Conservation (phyloP, 176 grass and related monocot species). For the Oryza glumipatula region DNA sequence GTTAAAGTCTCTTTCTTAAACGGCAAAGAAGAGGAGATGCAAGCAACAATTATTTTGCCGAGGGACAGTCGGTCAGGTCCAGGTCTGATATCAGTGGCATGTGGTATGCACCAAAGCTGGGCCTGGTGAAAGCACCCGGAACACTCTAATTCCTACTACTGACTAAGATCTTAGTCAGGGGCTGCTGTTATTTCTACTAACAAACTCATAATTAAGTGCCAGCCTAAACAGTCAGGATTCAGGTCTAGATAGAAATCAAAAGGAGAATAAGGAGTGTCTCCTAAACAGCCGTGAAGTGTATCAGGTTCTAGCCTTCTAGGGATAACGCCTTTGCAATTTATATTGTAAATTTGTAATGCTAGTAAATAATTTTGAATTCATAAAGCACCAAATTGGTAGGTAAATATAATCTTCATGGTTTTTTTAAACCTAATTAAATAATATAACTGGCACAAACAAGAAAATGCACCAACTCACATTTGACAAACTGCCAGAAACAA, state of each 20-base stretch:
- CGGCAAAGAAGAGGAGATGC: neutral
- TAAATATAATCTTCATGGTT: neutral
- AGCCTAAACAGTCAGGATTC: conserved; percentile 3
- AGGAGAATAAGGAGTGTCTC: neutral
- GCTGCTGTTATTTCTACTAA: neutral
- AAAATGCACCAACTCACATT: neutral
- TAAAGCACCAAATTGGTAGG: neutral
- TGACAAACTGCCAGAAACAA: neutral
- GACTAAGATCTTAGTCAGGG: neutral
- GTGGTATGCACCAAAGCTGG: neutral
- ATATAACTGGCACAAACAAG: neutral
- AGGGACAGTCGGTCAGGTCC: neutral
- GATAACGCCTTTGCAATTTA: neutral
- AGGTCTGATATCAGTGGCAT: neutral
- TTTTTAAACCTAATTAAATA: neutral
- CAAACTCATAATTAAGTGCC: neutral
- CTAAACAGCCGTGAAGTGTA: neutral
- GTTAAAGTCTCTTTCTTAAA: neutral
- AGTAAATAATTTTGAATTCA: neutral
- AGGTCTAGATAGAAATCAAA: neutral
- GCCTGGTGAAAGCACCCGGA: neutral
- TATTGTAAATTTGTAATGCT: neutral
- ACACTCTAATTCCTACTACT: neutral
- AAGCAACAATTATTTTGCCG: neutral
- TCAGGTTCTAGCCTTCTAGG: neutral